A percentile compares a stretch with the other conserved stretches of the same genome.
Evolutionary conservation across 805 yeast species (phyloP).

Genomic region (Blastobotrys parvus): DNA sequence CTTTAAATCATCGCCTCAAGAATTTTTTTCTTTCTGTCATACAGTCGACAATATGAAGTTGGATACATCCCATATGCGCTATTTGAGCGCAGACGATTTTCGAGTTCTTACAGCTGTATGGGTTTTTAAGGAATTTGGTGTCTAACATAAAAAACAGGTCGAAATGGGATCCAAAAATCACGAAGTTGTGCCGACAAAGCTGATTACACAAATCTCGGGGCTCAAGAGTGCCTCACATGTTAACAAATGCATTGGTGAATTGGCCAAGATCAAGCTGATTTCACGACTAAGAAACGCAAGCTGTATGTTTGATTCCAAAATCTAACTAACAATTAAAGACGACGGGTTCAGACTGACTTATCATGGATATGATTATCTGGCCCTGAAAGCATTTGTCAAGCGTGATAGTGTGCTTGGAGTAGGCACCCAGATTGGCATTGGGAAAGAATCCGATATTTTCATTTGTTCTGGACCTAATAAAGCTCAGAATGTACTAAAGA

Average conservation of each 20-base stretch:
- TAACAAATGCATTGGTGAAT: constrained; percentile 67
- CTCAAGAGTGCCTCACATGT: constrained; percentile 69
- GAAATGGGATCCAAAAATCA: constrained; percentile 90
- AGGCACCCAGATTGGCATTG: constrained; percentile 89
- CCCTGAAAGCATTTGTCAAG: constrained; percentile 74
- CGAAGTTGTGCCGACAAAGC: constrained; percentile 83
- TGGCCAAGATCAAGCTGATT: constrained; percentile 78
- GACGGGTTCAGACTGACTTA: constrained; percentile 90
- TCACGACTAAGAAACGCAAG: constrained; percentile 80
- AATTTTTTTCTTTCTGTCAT: no score
- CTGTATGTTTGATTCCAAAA: no score
- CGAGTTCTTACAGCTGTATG: constrained; percentile 72
- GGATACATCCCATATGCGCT: constrained; percentile 90
- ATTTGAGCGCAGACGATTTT: constrained; percentile 84
- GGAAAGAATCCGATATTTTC: constrained; percentile 94
- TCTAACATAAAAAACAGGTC: constrained; percentile 13
- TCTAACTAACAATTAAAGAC: no score
- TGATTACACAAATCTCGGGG: constrained; percentile 76
- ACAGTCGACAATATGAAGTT: constrained; percentile 71
- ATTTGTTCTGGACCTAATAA: constrained; percentile 66
- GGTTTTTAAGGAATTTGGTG: background rate
- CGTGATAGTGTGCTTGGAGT: constrained; percentile 66
- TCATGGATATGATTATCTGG: constrained; percentile 87
- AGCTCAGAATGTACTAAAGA: constrained; percentile 65
- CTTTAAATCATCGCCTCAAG: no score